Base-by-base conservation (phyloP, 2,329 filamentous ascomycete genomes). In the Fusarium pseudocircinatum region DNA sequence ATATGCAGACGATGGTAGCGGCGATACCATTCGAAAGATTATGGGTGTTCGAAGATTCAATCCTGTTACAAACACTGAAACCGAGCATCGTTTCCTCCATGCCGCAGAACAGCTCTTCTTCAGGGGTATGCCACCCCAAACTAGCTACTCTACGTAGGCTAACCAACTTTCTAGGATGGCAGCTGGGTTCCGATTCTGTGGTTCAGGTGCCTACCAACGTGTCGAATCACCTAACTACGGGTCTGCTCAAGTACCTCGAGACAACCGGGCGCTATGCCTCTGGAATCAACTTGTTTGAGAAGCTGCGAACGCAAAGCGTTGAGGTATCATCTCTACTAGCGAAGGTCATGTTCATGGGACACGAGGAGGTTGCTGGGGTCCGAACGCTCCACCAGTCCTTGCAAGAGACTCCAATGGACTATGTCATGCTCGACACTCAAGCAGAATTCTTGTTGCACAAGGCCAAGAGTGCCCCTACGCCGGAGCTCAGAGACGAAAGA, bases 21-120 rank as follows among this genome's bases (percentile, higher is more conserved):
- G 96, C 61, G 96, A 98, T 78, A 93, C 93, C 3, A 97, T 98
- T 81, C 93, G 96, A 82, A 97, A 96, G 85, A 98, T 99, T 68
- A 94, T 98, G 80, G 96, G 96, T n/a, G 95, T 98, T 57, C 90
- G 96, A 76, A 90, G 96, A 72, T 98, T 99, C 87, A 99, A 99
- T 80, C 96, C 96, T 2, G 94, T 99, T 69, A 98, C 95, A 53
- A 98, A 94, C 82, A 98, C 96, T n/a, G 96, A 99, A 82, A 95
- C 94, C 69, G 96, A 99, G 83, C 96, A 99, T 81, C 94, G 94
- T 74, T 99, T 99, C 81, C 86, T 99, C 46, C 93, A 97, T 78
- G 94, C 96, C 26, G 96, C 96, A 16, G 96, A 99, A 83, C 93
- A 93, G 78, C 87, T 99, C 37, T 99, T 99, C 84, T 98, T 98